Evolutionary conservation across 169 alveolate genomes (phyloP), one percentile per base, ranked within the genome.

Genomic region (Plasmodium cynomolgi): DNA sequence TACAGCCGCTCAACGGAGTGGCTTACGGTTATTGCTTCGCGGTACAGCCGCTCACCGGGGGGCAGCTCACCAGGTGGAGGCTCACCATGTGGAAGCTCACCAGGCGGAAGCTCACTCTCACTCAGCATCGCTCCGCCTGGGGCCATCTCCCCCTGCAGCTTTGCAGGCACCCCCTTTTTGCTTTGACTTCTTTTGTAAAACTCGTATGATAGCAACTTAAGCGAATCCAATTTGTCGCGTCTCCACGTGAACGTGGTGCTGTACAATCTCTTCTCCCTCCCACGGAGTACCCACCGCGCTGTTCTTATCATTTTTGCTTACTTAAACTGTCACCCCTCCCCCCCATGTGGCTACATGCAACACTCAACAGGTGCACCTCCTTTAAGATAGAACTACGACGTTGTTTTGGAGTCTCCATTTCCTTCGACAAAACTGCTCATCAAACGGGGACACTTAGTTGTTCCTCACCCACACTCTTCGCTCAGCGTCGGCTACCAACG

Each of bases 191-290:
- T 26, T 34, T 33, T 85, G 80, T 85, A 85, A 75, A 85, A 85
- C 37, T 85, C 73, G 44, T 85, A 85, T 13, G 93, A 85, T 33
- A 85, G 3, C 20, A 20, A 73, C 39, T 54, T 85, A 33, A 85
- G 68, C 15, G 37, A 8, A 20, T 62, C 26, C 5, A 84, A 71
- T 9, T 83, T 68, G 34, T 83, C 92, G 31, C 41, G 26, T 71
- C 33, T 71, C 8, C 77, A 20, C 41, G 31, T 68, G 33, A 13
- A 29, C 15, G 77, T 68, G 37, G 77, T 68, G 37, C 77, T 68
- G 77, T 26, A 68, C 77, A 20, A 0, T 23, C 77, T 68, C 58
- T 44, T 44, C 41, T 8, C 37, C 77, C 41, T 68, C 77, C 77
- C 77, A 13, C 3, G 8, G 26, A 50, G 37, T 23, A 29, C 6